phyloP scores from a whole-genome alignment of 805 yeast genomes.

The Phaffomyces antillensis region DNA sequence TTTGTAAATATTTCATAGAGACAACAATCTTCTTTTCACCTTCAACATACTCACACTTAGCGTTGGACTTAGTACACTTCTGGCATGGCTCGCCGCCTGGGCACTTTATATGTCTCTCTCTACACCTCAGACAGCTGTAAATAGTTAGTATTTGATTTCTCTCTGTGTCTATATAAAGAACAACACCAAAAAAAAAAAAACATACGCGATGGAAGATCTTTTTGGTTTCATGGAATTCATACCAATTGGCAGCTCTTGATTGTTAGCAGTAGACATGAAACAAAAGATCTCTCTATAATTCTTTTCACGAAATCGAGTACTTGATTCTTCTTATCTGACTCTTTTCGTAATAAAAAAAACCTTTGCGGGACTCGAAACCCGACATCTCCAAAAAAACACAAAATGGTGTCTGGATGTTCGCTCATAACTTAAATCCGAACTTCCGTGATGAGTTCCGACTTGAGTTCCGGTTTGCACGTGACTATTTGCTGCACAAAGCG shows the following conservation, averaged over 20 bases:
- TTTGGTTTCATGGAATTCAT: constrained; percentile 16
- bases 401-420: no score
- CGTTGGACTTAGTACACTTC: constrained; percentile 48
- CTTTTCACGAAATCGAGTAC: no score
- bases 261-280: not conserved
- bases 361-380: not conserved
- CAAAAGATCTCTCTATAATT: no score
- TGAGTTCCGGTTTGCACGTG: not conserved
- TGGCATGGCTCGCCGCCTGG: constrained; percentile 73
- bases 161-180: no score
- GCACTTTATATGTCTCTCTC: constrained; percentile 67
- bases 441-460: no score
- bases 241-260: constrained; percentile 3
- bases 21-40: constrained; percentile 69
- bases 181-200: not conserved
- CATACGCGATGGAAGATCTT: constrained; percentile 19
- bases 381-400: not conserved
- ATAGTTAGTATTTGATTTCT: not conserved
- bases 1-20: constrained; percentile 60
- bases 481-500: not conserved
- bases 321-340: no score
- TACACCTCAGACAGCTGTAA: constrained; percentile 49
- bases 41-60: constrained; percentile 63
- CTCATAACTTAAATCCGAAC: no score
- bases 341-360: no score